Evolutionary conservation across 2,329 filamentous ascomycete species (phyloP).

Genomic region (Akanthomyces uredinophilus): DNA sequence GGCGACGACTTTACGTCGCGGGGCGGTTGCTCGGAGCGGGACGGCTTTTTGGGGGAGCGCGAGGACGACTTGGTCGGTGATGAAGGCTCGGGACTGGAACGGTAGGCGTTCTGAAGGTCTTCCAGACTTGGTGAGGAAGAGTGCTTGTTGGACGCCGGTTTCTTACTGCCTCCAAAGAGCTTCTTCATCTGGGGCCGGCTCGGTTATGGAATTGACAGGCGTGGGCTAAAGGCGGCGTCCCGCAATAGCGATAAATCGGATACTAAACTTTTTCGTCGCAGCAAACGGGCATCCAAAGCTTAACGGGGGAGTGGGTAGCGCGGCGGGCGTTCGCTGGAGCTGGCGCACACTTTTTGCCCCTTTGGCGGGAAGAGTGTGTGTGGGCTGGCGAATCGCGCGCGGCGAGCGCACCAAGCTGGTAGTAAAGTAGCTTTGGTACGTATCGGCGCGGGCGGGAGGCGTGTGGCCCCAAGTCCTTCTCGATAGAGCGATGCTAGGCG

Average conservation of each 20-base stretch:
- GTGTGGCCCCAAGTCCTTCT: slow-evolving; percentile 2
- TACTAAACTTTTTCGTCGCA: slow-evolving; percentile 11
- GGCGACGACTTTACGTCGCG: slow-evolving; percentile 27
- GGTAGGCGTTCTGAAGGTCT: slow-evolving; percentile 32
- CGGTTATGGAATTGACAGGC: slow-evolving; percentile 16
- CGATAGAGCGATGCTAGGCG: slow-evolving; percentile 7
- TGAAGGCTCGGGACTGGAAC: slow-evolving; percentile 32
- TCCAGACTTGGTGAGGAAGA: slow-evolving; percentile 31
- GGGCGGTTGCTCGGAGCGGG: slow-evolving; percentile 27
- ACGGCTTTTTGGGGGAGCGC: slow-evolving; percentile 32
- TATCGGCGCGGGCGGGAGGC: not conserved
- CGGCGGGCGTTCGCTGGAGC: not conserved
- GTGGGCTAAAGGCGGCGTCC: slow-evolving; percentile 13
- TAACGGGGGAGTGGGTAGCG: not conserved
- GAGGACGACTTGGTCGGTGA: slow-evolving; percentile 33
- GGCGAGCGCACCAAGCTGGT: not conserved
- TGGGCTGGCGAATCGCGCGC: slow-evolving; percentile 8
- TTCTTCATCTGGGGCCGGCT: slow-evolving; percentile 44
- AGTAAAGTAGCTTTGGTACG: not conserved
- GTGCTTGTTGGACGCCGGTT: slow-evolving; percentile 35
- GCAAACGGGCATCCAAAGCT: not conserved
- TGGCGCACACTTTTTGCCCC: slow-evolving; percentile 9
- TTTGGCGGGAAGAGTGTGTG: slow-evolving; percentile 8
- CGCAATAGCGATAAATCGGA: slow-evolving; percentile 13
- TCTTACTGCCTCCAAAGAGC: slow-evolving; percentile 42